phyloP scores from a whole-genome alignment of 345 rosid genomes.

The Salix arbutifolia region DNA sequence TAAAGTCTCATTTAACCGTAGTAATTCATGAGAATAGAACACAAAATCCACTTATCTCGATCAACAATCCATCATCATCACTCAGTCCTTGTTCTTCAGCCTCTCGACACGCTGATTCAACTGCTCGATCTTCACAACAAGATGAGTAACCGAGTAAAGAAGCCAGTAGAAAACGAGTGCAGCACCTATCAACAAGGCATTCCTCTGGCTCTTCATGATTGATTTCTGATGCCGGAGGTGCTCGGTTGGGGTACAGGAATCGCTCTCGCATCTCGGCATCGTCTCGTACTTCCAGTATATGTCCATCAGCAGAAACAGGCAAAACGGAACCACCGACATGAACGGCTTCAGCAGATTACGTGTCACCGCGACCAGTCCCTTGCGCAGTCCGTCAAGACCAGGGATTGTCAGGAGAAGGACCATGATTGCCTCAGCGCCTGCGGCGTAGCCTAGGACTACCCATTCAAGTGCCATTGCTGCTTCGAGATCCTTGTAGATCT shows the following conservation, averaged over 20 bases:
- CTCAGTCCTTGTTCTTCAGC: conserved; percentile 32
- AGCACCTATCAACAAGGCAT: conserved; percentile 26
- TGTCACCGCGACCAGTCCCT: conserved; percentile 24
- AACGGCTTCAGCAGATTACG: conserved; percentile 38
- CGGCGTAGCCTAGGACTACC: conserved; percentile 33
- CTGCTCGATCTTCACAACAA: conserved; percentile 32
- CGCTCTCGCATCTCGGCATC: conserved; percentile 22
- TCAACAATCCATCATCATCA: neutral
- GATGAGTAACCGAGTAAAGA: conserved; percentile 24
- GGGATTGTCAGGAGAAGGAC: conserved; percentile 31
- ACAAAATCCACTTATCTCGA: conserved; percentile 12
- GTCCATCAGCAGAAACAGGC: conserved; percentile 32
- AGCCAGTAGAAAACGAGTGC: conserved; percentile 34
- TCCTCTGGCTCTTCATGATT: conserved; percentile 38
- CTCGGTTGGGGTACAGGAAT: conserved; percentile 25
- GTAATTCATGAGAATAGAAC: neutral
- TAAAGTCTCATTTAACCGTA: neutral
- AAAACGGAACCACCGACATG: conserved; percentile 30
- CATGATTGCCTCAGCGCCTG: conserved; percentile 36
- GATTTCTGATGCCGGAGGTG: conserved; percentile 34
- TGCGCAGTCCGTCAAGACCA: conserved; percentile 31
- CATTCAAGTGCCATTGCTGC: conserved; percentile 29
- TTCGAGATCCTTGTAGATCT: neutral
- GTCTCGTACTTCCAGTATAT: conserved; percentile 38
- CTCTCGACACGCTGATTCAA: conserved; percentile 32